These are phyloP conservation scores for Paralagenidium karlingii DNA, from an alignment of 352 stramenopile genomes.

Conservation along the genomic window DNA sequence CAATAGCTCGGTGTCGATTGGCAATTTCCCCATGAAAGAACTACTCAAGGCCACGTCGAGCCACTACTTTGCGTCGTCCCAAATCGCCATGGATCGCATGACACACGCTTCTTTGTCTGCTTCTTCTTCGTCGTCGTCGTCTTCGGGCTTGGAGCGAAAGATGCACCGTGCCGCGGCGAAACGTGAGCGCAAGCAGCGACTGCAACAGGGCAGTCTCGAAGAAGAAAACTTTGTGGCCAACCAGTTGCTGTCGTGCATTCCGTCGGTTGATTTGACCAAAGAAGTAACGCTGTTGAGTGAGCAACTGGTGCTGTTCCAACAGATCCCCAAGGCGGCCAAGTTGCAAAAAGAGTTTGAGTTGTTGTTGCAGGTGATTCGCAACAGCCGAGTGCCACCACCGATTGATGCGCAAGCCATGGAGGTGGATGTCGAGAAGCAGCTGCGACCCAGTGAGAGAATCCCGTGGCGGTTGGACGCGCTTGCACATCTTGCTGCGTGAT, in stretches of 20 bases:
- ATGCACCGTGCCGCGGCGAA: conserved; percentile 28
- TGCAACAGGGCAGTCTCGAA: conserved; percentile 56
- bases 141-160: too few relatives aligned
- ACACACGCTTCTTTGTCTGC: too few relatives aligned
- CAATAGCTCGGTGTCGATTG: conserved; percentile 50
- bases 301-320: conserved; percentile 40
- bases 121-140: too few relatives aligned
- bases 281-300: conserved; percentile 27
- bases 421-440: too few relatives aligned
- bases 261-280: conserved; percentile 16
- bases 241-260: conserved; percentile 23
- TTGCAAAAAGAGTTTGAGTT: conserved; percentile 24
- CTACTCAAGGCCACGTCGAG: conserved; percentile 40
- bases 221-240: conserved; percentile 48
- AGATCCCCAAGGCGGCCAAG: conserved; percentile 17
- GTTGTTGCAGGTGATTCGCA: conserved; percentile 38
- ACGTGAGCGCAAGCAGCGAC: conserved; percentile 38
- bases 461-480: too few relatives aligned
- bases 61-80: conserved; percentile 54
- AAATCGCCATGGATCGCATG: conserved; percentile 31
- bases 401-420: too few relatives aligned
- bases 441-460: too few relatives aligned
- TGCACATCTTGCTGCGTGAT: too few relatives aligned
- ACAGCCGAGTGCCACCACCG: too few relatives aligned
- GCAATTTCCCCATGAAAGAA: conserved; percentile 55